phyloP scores from a whole-genome alignment of 1,284 basidiomycete genomes.

The Mixia osmundae region DNA sequence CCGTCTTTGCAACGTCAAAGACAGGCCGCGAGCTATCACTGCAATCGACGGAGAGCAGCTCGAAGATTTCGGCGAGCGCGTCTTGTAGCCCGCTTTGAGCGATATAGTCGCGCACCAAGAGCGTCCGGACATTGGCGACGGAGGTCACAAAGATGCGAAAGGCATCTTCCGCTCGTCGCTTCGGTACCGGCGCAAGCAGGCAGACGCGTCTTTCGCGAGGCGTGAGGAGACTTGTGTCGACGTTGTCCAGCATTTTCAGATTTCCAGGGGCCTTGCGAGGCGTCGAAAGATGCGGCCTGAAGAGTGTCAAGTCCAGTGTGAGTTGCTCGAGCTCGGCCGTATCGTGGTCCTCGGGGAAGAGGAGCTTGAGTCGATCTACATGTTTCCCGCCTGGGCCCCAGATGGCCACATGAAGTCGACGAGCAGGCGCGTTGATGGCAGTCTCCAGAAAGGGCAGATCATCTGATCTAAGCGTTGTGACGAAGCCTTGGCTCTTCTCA shows the following conservation, averaged over 20 bases:
- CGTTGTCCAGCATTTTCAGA: conserved; percentile 24
- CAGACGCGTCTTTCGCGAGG: conserved; percentile 26
- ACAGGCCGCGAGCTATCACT: neutral
- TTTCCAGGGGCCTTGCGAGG: too few relatives aligned
- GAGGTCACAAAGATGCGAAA: too few relatives aligned
- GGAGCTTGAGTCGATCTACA: conserved; percentile 20
- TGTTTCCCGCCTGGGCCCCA: conserved; percentile 22
- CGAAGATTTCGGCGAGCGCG: neutral
- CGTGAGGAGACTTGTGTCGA: conserved; percentile 23
- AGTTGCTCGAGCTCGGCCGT: too few relatives aligned
- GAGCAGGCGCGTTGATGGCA: conserved; percentile 26
- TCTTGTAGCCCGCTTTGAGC: neutral
- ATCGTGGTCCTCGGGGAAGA: conserved; percentile 23
- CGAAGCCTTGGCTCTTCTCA: conserved; percentile 25
- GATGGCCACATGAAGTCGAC: conserved; percentile 26
- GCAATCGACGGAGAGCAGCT: neutral
- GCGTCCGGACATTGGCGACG: conserved; percentile 18
- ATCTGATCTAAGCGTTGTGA: conserved; percentile 42
- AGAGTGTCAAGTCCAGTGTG: conserved; percentile 30
- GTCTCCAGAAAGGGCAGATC: conserved; percentile 41
- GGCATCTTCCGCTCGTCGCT: conserved; percentile 9
- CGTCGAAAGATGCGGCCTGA: conserved; percentile 26
- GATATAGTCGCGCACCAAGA: neutral
- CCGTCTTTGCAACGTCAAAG: neutral
- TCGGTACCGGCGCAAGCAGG: conserved; percentile 24